These are phyloP conservation scores for Solanum hybrid DNA, from an alignment of 305 asterid genomes.

Conservation along the genomic window DNA sequence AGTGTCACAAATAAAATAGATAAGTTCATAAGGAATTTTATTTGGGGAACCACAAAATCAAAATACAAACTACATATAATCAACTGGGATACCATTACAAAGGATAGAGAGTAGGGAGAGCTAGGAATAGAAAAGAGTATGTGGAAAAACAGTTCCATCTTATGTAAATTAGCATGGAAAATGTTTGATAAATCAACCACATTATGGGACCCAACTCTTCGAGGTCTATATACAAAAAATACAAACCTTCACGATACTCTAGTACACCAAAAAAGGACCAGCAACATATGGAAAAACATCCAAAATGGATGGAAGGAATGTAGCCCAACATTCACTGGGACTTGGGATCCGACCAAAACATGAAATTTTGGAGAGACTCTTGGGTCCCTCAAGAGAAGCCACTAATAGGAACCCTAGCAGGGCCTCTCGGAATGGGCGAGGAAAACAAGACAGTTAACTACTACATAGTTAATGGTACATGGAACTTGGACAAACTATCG, in stretches of 20 bases:
- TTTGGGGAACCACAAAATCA: background rate
- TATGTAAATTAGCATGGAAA: background rate
- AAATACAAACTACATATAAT: no score
- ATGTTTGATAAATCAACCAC: background rate
- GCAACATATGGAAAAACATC: no score
- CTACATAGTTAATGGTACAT: background rate
- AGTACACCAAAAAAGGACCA: background rate
- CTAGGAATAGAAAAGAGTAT: background rate
- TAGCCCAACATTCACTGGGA: no score
- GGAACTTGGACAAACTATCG: background rate
- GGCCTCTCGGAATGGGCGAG: no score
- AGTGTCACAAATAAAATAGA: background rate
- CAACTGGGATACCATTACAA: background rate
- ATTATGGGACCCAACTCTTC: background rate
- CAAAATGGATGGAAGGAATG: no score
- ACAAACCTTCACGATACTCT: background rate
- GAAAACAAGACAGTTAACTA: no score
- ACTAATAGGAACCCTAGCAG: no score
- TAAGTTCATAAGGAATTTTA: background rate
- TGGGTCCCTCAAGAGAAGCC: no score
- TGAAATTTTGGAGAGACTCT: no score
- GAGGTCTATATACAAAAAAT: background rate
- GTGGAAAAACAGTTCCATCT: no score
- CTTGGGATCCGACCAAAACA: no score
- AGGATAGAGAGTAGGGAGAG: background rate